Conservation (phyloP, 345 rosid species). For the Syzygium jambos region DNA sequence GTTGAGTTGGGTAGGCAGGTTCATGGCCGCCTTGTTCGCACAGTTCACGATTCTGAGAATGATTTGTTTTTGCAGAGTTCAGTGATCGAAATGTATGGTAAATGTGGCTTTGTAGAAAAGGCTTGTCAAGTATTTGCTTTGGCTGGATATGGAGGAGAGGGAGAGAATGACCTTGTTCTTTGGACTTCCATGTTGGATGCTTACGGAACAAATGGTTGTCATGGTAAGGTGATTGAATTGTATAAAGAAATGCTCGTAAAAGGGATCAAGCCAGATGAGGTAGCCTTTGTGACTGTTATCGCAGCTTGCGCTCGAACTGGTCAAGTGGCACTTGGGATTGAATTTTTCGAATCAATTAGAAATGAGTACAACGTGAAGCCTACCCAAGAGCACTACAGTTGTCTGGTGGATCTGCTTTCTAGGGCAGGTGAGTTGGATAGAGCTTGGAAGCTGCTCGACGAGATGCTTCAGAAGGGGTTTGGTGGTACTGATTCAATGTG, state of each 20-base stretch:
- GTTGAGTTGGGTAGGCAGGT: constrained; percentile 40
- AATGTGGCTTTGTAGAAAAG: constrained; percentile 36
- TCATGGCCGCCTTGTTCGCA: constrained; percentile 29
- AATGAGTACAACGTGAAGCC: constrained; percentile 24
- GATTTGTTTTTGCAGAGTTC: constrained; percentile 48
- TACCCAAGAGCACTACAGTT: constrained; percentile 41
- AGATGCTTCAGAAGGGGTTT: constrained; percentile 24
- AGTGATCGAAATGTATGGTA: constrained; percentile 56
- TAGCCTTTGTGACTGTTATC: constrained; percentile 42
- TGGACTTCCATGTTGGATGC: constrained; percentile 59
- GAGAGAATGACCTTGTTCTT: constrained; percentile 32
- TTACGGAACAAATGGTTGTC: constrained; percentile 34
- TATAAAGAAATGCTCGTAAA: constrained; percentile 30
- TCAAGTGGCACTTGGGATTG: constrained; percentile 39
- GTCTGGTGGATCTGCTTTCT: constrained; percentile 47
- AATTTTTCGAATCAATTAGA: constrained; percentile 37
- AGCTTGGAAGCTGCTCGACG: constrained; percentile 35
- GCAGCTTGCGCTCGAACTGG: constrained; percentile 56
- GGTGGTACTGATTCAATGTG: constrained; percentile 32
- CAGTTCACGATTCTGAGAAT: constrained; percentile 9
- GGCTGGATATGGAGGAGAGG: constrained; percentile 12
- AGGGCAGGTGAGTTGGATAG: constrained; percentile 46
- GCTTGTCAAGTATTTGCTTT: constrained; percentile 32
- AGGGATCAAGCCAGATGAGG: constrained; percentile 35
- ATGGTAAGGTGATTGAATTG: constrained; percentile 24